Conservation (phyloP, 2,329 filamentous ascomycete genomes). For the Colletotrichum euphorbiae region DNA sequence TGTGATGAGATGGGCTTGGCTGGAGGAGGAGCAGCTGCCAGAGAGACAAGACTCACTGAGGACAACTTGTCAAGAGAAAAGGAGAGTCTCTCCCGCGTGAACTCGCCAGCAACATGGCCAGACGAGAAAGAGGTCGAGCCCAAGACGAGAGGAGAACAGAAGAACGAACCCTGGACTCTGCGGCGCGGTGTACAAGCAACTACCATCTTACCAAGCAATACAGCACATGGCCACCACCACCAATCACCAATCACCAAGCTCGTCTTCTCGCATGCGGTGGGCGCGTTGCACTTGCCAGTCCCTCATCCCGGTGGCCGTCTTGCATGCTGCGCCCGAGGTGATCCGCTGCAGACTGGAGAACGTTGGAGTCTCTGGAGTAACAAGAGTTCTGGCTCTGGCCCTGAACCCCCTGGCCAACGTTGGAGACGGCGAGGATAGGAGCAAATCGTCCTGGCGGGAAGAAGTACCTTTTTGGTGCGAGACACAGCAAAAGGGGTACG, state of each 20-base stretch:
- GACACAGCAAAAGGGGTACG: neutral
- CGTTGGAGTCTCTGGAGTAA: neutral
- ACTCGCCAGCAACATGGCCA: neutral
- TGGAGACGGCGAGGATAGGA: conserved; percentile 22
- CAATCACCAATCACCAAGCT: conserved; percentile 15
- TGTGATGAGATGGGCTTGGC: too few species aligned
- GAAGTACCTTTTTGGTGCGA: neutral
- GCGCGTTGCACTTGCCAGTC: conserved; percentile 10
- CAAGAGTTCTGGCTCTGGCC: conserved; percentile 18
- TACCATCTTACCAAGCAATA: conserved; percentile 6
- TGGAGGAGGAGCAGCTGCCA: neutral
- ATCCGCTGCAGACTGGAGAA: too few species aligned
- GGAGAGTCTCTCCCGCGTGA: neutral
- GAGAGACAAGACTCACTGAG: neutral
- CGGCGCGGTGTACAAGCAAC: conserved; percentile 29
- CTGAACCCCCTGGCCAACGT: neutral
- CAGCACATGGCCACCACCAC: neutral
- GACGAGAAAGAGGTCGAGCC: neutral
- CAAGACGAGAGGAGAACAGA: neutral
- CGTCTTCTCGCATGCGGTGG: neutral
- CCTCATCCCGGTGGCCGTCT: conserved; percentile 12
- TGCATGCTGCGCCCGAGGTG: neutral
- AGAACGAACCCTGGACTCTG: neutral
- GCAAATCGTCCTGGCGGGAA: conserved; percentile 34
- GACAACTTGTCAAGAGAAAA: neutral